phyloP scores from a whole-genome alignment of 257 asterid species.

The Coffea canephora region DNA sequence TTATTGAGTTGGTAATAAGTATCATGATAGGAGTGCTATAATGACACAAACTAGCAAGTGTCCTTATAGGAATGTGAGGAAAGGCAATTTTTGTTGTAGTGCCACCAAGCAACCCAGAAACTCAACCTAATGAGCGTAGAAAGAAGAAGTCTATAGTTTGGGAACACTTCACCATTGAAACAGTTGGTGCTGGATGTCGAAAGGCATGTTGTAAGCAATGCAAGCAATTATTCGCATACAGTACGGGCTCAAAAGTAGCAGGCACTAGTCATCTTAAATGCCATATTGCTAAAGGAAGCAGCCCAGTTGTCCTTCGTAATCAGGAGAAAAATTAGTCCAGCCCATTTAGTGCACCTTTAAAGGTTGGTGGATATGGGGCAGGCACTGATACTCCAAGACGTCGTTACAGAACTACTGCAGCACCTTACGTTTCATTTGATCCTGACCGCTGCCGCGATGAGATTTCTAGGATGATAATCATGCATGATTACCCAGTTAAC shows the following conservation, averaged over 20 bases:
- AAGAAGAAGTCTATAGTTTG: constrained; percentile 94
- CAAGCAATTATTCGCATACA: constrained; percentile 97
- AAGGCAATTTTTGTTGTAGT: no score
- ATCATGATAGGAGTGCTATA: no score
- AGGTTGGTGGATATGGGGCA: constrained; percentile 37
- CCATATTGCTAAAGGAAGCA: constrained; percentile 86
- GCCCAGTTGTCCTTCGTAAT: constrained; percentile 71
- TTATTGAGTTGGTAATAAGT: no score
- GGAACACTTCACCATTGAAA: constrained; percentile 96
- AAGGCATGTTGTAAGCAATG: constrained; percentile 94
- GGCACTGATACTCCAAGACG: constrained; percentile 59
- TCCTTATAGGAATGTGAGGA: no score
- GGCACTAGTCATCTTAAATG: constrained; percentile 99
- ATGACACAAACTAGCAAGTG: no score
- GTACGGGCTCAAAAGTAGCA: constrained; percentile 92
- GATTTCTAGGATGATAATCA: constrained; percentile 83
- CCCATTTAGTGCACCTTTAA: constrained; percentile 75
- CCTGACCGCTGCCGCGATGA: constrained; percentile 83
- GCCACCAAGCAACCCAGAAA: constrained; percentile 18
- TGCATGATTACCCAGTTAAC: constrained; percentile 97
- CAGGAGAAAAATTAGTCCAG: constrained; percentile 50
- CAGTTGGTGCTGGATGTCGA: constrained; percentile 66
- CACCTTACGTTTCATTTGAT: constrained; percentile 63
- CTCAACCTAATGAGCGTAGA: constrained; percentile 50
- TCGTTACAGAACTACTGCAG: constrained; percentile 61